Evolutionary conservation across 768 basidiomycete species (phyloP), one percentile per base, ranked within the genome.

Genomic region (Mycena albidolilacea): DNA sequence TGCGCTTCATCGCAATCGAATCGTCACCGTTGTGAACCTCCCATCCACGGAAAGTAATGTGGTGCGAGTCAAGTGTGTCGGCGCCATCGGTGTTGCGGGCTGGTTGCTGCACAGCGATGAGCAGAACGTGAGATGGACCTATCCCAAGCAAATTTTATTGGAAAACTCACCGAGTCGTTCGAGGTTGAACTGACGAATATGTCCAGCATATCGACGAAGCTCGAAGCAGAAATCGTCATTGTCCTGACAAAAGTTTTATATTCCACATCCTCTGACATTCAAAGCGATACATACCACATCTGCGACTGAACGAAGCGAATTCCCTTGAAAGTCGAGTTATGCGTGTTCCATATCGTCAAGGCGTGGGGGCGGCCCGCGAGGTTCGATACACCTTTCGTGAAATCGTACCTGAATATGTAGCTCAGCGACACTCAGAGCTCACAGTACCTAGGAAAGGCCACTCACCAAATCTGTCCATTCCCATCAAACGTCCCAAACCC

Each of bases 281-380:
- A 21, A 23, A 6, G 7, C 19, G 30, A 61, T 17, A 17, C 64
- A 2, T n/a, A 71, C 85, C 85, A 86, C 72, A 84, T 84, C 69
- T 84, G 84, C n/a, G 83, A 83, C 67, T 85, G 85, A 37, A 85
- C 79, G 59, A 86, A 82, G 57, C 82, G 80, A 46, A 84, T 74
- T 23, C 83, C 82, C 21, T 77, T 75, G 63, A 84, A 81, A 3
- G 77, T 69, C 12, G 84, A 84, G 55, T 84, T 76, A 11, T 78
- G 84, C 6, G 83, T 82, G 39, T 84, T 80, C 17, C 78, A 77
- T 63, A 85, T 82, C 46, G 81, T 81, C 35, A 86, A 73, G 41
- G 76, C 80, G 76, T 84, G 83, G 14, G 85, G 84, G 30, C 83
- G 78, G 14, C 83, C 83, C 10, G 80, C 79, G 38, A 83, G 79